Evolutionary conservation across 140 eudicot species (phyloP).

Genomic region (Oenanthe javanica): DNA sequence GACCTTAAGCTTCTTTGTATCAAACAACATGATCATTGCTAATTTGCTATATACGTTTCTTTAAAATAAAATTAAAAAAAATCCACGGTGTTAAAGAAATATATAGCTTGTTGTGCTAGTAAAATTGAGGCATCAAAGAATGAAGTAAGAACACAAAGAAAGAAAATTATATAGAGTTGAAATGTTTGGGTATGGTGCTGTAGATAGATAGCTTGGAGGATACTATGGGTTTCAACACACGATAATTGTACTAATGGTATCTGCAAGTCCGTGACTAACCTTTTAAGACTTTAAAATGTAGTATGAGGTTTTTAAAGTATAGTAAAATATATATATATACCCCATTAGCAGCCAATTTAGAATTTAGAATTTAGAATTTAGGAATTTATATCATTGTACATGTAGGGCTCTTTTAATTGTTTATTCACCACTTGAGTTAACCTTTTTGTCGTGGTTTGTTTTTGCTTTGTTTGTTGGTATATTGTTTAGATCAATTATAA

Average conservation of each 20-base stretch:
- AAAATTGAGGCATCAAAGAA: not conserved
- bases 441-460: not conserved
- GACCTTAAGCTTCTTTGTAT: not conserved
- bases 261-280: not conserved
- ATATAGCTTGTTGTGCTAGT: not conserved
- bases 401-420: not conserved
- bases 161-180: not conserved
- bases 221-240: not conserved
- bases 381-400: not conserved
- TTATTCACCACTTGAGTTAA: not conserved
- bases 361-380: constrained; percentile 1
- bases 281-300: not conserved
- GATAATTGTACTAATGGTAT: not conserved
- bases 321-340: not conserved
- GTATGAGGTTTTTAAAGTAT: not conserved
- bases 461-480: too few species aligned
- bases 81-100: too few species aligned
- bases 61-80: too few species aligned
- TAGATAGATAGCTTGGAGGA: too few species aligned
- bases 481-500: too few species aligned
- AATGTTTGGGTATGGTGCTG: not conserved
- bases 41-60: not conserved
- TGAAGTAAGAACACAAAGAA: not conserved
- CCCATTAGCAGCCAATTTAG: constrained; percentile 14
- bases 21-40: not conserved